These are phyloP conservation scores for Agastache rugosa DNA, from an alignment of 257 asterid genomes.

Conservation along the genomic window DNA sequence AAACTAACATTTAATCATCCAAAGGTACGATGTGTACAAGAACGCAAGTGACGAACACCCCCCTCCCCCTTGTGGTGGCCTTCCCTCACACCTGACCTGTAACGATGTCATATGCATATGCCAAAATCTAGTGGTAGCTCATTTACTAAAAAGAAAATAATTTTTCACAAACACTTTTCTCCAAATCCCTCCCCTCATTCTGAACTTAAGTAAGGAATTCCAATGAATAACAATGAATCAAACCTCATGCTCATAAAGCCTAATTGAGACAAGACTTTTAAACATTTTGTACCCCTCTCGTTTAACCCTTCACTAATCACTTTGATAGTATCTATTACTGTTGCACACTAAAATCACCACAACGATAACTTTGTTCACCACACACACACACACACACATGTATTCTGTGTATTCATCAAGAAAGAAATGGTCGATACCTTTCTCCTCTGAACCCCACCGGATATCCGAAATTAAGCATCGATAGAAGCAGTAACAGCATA, in stretches of 20 bases:
- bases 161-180: not conserved
- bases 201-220: not conserved
- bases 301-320: constrained; percentile 6
- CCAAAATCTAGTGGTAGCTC: not conserved
- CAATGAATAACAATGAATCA: not conserved
- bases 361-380: not conserved
- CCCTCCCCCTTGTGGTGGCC: no score
- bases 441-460: not conserved
- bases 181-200: constrained; percentile 9
- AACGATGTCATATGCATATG: not conserved
- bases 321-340: constrained; percentile 4
- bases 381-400: not conserved
- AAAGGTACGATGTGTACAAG: not conserved
- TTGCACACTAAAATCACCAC: not conserved
- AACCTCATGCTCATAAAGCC: not conserved
- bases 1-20: not conserved
- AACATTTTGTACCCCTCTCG: not conserved
- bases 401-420: not conserved
- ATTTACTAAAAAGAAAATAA: not conserved
- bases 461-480: not conserved
- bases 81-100: not conserved
- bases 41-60: no score
- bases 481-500: not conserved
- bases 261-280: not conserved
- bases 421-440: constrained; percentile 12